phyloP scores from a whole-genome alignment of 2,329 filamentous ascomycete genomes.

The Penicillium palitans region DNA sequence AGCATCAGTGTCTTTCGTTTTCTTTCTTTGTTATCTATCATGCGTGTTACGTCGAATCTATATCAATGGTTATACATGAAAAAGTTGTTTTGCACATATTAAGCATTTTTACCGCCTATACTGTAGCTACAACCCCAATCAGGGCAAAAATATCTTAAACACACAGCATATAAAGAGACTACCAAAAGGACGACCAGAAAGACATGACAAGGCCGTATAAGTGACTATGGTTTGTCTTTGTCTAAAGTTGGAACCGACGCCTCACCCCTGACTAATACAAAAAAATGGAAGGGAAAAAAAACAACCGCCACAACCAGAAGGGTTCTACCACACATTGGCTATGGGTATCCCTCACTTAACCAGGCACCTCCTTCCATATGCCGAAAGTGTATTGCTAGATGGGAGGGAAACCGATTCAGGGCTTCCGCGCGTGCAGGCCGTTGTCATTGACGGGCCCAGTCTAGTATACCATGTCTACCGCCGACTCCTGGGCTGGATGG shows the following conservation, averaged over 20 bases:
- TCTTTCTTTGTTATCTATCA: neutral
- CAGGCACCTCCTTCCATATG: conserved; percentile 34
- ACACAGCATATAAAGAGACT: too few species aligned
- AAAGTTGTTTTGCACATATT: too few species aligned
- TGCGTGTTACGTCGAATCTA: conserved; percentile 5
- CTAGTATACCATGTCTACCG: conserved; percentile 73
- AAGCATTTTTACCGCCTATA: too few species aligned
- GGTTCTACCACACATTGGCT: neutral
- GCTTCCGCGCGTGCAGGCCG: conserved; percentile 26
- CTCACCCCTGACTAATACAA: conserved; percentile 5
- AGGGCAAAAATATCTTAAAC: too few species aligned
- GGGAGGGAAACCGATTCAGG: conserved; percentile 3
- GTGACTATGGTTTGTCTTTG: neutral
- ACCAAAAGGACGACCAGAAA: too few species aligned
- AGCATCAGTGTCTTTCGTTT: neutral
- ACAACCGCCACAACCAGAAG: neutral
- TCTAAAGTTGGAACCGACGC: neutral
- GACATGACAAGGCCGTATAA: too few species aligned
- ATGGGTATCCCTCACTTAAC: conserved; percentile 41
- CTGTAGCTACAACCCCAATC: too few species aligned
- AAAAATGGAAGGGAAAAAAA: neutral
- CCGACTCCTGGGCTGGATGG: conserved; percentile 50
- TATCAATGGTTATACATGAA: neutral
- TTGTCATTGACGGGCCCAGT: conserved; percentile 74
- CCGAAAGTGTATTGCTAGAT: conserved; percentile 28